Evolutionary conservation across 805 yeast species (phyloP).

Genomic region (Vanderwaltozyma yarrowii): DNA sequence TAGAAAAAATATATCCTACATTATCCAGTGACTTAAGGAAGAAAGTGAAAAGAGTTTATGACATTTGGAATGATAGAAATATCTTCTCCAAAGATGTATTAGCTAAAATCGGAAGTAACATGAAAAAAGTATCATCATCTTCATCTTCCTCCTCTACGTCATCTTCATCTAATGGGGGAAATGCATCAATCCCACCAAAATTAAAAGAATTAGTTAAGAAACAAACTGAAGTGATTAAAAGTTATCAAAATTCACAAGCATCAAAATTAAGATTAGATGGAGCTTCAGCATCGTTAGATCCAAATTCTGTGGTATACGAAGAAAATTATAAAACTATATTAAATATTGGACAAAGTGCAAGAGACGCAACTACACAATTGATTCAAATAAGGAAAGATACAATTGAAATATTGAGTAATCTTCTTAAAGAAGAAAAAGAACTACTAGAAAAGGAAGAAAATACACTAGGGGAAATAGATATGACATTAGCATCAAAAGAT

Average conservation of each 20-base stretch:
- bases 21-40: slow-evolving; percentile 36
- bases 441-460: slow-evolving; percentile 23
- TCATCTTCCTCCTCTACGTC: background rate
- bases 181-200: slow-evolving; percentile 24
- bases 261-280: slow-evolving; percentile 23
- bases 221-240: slow-evolving; percentile 13
- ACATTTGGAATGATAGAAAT: slow-evolving; percentile 57
- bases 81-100: slow-evolving; percentile 35
- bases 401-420: slow-evolving; percentile 16
- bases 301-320: slow-evolving; percentile 19
- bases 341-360: slow-evolving; percentile 24
- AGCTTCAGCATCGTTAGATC: slow-evolving; percentile 20
- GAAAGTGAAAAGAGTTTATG: slow-evolving; percentile 46
- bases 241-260: slow-evolving; percentile 16
- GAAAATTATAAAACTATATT: slow-evolving; percentile 25
- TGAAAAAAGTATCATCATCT: slow-evolving; percentile 3
- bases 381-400: slow-evolving; percentile 20
- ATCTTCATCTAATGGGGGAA: too few relatives aligned
- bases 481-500: slow-evolving; percentile 17
- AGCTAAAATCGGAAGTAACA: slow-evolving; percentile 19
- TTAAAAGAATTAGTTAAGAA: slow-evolving; percentile 21
- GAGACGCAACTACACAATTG: slow-evolving; percentile 21
- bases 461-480: slow-evolving; percentile 19
- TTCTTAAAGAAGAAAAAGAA: slow-evolving; percentile 18
- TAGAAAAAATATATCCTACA: slow-evolving; percentile 28